Conservation (phyloP, 1,139 yeast genomes). For the Trichomonascaceae sp. region DNA sequence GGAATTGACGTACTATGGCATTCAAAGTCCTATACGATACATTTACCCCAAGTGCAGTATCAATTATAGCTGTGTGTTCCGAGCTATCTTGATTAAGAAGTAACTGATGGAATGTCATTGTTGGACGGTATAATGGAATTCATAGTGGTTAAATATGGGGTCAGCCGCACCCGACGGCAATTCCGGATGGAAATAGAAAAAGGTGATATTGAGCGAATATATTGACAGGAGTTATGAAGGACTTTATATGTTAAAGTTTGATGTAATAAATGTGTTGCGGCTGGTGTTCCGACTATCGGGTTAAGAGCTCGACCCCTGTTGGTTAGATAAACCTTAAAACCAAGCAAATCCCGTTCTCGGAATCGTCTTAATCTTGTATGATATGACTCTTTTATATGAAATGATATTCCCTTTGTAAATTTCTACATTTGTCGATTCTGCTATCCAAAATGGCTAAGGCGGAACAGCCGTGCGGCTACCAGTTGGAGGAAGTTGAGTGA, state of each 20-base stretch:
- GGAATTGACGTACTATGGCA: constrained; percentile 23
- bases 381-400: no score
- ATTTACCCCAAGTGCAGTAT: constrained; percentile 1
- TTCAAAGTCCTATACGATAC: constrained; percentile 27
- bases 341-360: background rate
- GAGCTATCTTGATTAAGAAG: constrained; percentile 3
- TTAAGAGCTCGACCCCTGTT: background rate
- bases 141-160: background rate
- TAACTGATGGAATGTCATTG: constrained; percentile 11
- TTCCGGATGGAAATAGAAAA: background rate
- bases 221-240: background rate
- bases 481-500: background rate
- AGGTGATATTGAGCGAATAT: background rate
- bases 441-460: background rate
- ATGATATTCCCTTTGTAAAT: no score
- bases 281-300: background rate
- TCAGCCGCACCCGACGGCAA: background rate
- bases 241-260: background rate
- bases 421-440: background rate
- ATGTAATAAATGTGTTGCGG: background rate
- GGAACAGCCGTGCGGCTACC: background rate
- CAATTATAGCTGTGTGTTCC: constrained; percentile 20
- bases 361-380: background rate
- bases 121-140: background rate
- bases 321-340: background rate